Base-by-base conservation (phyloP, 306 rosid species). In the Alnus rubra region DNA sequence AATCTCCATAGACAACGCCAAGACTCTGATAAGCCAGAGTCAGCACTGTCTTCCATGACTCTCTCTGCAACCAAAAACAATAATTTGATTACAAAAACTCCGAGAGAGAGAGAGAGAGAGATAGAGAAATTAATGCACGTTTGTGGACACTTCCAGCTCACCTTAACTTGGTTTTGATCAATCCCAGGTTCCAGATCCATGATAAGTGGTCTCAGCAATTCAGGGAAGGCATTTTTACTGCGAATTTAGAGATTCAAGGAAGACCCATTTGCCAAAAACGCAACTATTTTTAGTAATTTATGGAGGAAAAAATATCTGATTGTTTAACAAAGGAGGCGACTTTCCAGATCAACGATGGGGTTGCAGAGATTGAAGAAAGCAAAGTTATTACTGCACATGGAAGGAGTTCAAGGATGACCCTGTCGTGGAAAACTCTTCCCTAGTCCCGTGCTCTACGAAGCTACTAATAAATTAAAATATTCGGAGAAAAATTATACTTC, bases 1-100 rank as follows among this genome's bases (percentile, higher is more conserved):
- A 91, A 85, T 95, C 99, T 3, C 99, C 99, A 73, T 95, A 95
- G 47, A 95, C 99, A 19, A 95, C 98, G 52, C 99, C 99, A 10
- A 95, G 89, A 53, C 99, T 95, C 87, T 95, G 99, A 74, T 89
- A 95, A 44, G 99, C 99, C 83, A 95, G 71, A 77, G 90, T 87
- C 76, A 93, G 78, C 84, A 93, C 71, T 56, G 94, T 76, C 87
- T 71, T 90, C 99, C 99, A 95, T n/a, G 96, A 92, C 13, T 87
- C 90, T 75, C 54, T 85, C 99, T 95, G 87, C 81, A 70, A 74
- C 80, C 80, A 55, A 75, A 71, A 37, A 51, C 19, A 70, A 50
- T 85, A 82, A 79, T 78, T 71, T 69, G 70, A 69, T 73, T 11
- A 37, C 67, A 71, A 70, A 53, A 67, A 77, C 51, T 51, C 19